A percentile compares a stretch with the other conserved stretches of the same genome.
These are phyloP conservation scores for Phytophthora pini DNA, from an alignment of 352 stramenopile species.

Conservation along the genomic window DNA sequence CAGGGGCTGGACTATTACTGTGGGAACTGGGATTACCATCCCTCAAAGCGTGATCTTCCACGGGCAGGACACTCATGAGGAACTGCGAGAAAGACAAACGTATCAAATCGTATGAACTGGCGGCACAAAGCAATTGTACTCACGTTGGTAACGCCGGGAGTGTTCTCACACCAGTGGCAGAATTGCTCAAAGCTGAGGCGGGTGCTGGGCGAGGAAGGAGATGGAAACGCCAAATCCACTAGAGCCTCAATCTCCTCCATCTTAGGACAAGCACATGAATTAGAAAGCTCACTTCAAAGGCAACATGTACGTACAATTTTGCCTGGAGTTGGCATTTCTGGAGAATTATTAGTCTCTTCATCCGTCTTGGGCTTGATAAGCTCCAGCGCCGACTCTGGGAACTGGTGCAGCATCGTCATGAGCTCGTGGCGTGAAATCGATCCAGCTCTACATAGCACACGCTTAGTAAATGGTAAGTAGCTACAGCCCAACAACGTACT, in stretches of 20 bases:
- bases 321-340: conserved; percentile 17
- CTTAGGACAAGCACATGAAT: conserved; percentile 15
- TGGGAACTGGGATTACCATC: conserved; percentile 14
- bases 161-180: conserved; percentile 84
- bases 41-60: conserved; percentile 50
- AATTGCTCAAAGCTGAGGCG: conserved; percentile 91
- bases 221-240: conserved; percentile 81
- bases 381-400: conserved; percentile 75
- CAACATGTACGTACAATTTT: conserved; percentile 30
- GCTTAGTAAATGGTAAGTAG: conserved; percentile 19
- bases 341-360: conserved; percentile 19
- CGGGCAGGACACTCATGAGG: conserved; percentile 78
- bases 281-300: neutral
- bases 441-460: conserved; percentile 49
- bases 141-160: conserved; percentile 78
- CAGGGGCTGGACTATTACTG: conserved; percentile 18
- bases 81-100: conserved; percentile 45
- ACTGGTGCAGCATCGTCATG: conserved; percentile 87
- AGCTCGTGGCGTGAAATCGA: conserved; percentile 90
- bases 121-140: neutral
- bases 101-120: too few relatives aligned
- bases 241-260: conserved; percentile 83
- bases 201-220: conserved; percentile 42
- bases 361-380: conserved; percentile 51
- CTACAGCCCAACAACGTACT: conserved; percentile 35